Percentiles rank a stretch among this genome's conserved stretches.
phyloP scores from a whole-genome alignment of 2,329 filamentous ascomycete genomes.

The Penicillium capsulatum region DNA sequence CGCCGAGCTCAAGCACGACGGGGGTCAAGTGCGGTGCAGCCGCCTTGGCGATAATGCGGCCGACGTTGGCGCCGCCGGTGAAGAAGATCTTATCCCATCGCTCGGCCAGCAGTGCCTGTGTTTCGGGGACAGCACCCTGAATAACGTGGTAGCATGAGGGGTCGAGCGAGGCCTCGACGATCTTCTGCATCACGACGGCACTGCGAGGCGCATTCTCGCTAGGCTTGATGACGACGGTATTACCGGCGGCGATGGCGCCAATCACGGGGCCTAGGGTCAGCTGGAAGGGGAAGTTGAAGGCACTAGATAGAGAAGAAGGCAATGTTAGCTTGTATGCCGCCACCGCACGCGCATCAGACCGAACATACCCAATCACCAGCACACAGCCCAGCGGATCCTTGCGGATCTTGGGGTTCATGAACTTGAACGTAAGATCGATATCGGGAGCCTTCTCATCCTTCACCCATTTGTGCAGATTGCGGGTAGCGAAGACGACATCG shows the following conservation, averaged over 20 bases:
- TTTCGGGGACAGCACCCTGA: constrained; percentile 77
- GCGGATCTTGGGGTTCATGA: constrained; percentile 69
- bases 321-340: constrained; percentile 4
- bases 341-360: not conserved
- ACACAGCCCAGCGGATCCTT: constrained; percentile 84
- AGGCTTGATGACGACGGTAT: constrained; percentile 85
- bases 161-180: constrained; percentile 73
- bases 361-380: constrained; percentile 71
- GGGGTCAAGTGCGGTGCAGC: constrained; percentile 86
- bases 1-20: constrained; percentile 83
- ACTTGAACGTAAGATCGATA: constrained; percentile 62
- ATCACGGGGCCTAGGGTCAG: constrained; percentile 73
- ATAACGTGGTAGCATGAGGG: constrained; percentile 69
- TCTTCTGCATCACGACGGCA: constrained; percentile 73
- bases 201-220: constrained; percentile 74
- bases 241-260: constrained; percentile 88
- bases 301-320: constrained; percentile 41
- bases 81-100: constrained; percentile 99
- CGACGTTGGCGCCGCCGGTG: constrained; percentile 74
- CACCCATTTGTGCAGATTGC: constrained; percentile 74
- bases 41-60: constrained; percentile 82
- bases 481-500: constrained; percentile 73
- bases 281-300: constrained; percentile 92
- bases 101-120: constrained; percentile 73
- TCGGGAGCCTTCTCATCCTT: constrained; percentile 74